Evolutionary conservation across 2,329 filamentous ascomycete genomes (phyloP).

Genomic region (Sporothrix humicola): DNA sequence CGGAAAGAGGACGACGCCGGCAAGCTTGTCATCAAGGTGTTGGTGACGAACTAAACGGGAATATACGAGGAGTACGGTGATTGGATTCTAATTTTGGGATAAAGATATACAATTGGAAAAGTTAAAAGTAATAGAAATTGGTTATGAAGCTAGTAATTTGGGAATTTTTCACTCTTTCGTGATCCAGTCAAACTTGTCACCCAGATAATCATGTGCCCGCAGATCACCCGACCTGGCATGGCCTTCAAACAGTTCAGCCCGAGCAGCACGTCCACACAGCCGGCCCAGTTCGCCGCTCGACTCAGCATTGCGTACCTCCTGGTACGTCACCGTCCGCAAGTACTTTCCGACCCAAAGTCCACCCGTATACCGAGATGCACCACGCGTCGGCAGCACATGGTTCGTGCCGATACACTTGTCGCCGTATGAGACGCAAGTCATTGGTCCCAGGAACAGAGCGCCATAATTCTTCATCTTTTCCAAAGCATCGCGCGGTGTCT

Average conservation of each 20-base stretch:
- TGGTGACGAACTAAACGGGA: slow-evolving; percentile 49
- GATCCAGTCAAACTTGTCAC: slow-evolving; percentile 53
- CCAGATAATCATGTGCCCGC: slow-evolving; percentile 51
- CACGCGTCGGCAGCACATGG: slow-evolving; percentile 58
- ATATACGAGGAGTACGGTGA: not conserved
- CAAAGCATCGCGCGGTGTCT: slow-evolving; percentile 54
- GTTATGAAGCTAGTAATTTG: not conserved
- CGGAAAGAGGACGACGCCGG: slow-evolving; percentile 72
- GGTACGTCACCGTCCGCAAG: slow-evolving; percentile 58
- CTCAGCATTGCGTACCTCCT: slow-evolving; percentile 52
- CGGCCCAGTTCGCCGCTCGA: slow-evolving; percentile 55
- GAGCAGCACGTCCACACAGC: slow-evolving; percentile 55
- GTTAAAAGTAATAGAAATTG: not conserved
- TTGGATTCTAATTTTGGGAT: not conserved
- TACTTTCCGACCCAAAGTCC: slow-evolving; percentile 63
- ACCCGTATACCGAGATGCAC: slow-evolving; percentile 56
- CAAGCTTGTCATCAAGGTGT: slow-evolving; percentile 75
- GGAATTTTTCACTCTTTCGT: not conserved
- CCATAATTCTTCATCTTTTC: slow-evolving; percentile 59
- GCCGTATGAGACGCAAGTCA: slow-evolving; percentile 59
- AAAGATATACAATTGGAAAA: not conserved
- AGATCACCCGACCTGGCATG: slow-evolving; percentile 59
- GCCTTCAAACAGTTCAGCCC: slow-evolving; percentile 59
- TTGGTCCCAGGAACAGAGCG: slow-evolving; percentile 57
- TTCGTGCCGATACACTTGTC: slow-evolving; percentile 63